Base-by-base conservation (phyloP, 805 yeast species). In the Blastobotrys terrestris region DNA sequence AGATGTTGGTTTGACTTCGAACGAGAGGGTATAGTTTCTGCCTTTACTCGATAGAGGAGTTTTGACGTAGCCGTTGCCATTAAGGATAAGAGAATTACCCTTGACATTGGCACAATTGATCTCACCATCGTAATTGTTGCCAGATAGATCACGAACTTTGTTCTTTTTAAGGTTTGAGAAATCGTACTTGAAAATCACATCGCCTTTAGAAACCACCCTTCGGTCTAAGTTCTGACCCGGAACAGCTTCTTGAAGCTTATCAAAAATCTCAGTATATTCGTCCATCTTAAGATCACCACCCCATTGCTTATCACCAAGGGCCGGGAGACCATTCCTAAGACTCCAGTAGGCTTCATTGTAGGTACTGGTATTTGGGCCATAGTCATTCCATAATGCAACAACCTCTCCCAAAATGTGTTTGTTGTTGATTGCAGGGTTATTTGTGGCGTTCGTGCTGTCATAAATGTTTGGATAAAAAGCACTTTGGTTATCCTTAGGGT, bases 31-130 rank as follows among this genome's bases (percentile, higher is more conserved):
- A 13, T 44, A 44, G 21, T 44, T 43, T 20, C 52, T 50, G 7
- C 48, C 52, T n/a, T 43, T 44, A 18, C 43, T 31, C 6, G 22
- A 26, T 5, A 47, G 49, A 8, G 51, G 51, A 6, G 51, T 49
- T 31, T 49, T 22, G 21, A 49, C 4, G 19, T 41, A 42, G 16
- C 51, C 35, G 7, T 8, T 15, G 4, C 31, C 51, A 8, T 15
- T 14, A 7, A 44, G 20, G 18, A 14, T 44, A 14, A 44, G 20
- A 5, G 46, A 18, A 21, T 22, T 22, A 44, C 14, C 46, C 18
- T 18, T 14, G 22, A 44, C 31, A 8, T n/a, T 19, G 11, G 46
- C 46, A 18, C 21, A 8, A 14, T 14, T 5, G 16, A 44, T 18
- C 7, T 19, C 31, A 6, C 31, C 46, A 44, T 44, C 31, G 46